These are phyloP conservation scores for Syncephalastrum racemosum DNA, from an alignment of 371 early-diverging fungal species.

Conservation along the genomic window DNA sequence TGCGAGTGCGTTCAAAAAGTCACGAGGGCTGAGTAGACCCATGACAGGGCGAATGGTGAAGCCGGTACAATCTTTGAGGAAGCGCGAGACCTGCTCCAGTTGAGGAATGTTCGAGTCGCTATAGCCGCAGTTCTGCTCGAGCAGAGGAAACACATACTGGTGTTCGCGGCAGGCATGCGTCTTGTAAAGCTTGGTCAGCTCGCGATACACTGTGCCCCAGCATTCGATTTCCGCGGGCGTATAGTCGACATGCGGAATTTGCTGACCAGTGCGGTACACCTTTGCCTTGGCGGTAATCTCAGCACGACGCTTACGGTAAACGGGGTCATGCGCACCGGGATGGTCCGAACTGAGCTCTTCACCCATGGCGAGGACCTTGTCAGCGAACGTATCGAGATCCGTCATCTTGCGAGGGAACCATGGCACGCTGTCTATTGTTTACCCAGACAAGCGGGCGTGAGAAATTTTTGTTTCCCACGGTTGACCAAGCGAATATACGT, in stretches of 20 bases:
- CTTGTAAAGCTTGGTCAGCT: constrained; percentile 76
- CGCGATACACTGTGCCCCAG: constrained; percentile 84
- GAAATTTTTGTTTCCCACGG: constrained; percentile 14
- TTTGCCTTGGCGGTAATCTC: constrained; percentile 89
- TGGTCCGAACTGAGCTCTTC: constrained; percentile 89
- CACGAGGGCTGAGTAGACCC: constrained; percentile 91
- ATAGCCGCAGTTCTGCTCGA: constrained; percentile 93
- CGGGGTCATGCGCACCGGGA: constrained; percentile 90
- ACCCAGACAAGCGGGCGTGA: not conserved
- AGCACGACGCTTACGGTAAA: constrained; percentile 82
- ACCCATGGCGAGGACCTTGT: constrained; percentile 91
- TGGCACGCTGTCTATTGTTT: constrained; percentile 53
- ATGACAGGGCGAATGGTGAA: constrained; percentile 95
- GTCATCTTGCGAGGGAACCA: constrained; percentile 96
- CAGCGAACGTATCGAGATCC: constrained; percentile 93
- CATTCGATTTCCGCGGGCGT: constrained; percentile 80
- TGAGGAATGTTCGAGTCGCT: constrained; percentile 87
- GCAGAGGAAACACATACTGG: constrained; percentile 86
- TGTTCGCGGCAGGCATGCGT: constrained; percentile 93
- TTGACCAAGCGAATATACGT: not conserved
- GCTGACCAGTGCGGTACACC: constrained; percentile 78
- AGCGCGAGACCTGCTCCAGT: constrained; percentile 86
- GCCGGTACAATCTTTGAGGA: constrained; percentile 95
- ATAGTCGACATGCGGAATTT: constrained; percentile 87
- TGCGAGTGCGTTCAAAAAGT: constrained; percentile 96